phyloP scores from a whole-genome alignment of 2,329 filamentous ascomycete species.

The Aspergillus hortae region DNA sequence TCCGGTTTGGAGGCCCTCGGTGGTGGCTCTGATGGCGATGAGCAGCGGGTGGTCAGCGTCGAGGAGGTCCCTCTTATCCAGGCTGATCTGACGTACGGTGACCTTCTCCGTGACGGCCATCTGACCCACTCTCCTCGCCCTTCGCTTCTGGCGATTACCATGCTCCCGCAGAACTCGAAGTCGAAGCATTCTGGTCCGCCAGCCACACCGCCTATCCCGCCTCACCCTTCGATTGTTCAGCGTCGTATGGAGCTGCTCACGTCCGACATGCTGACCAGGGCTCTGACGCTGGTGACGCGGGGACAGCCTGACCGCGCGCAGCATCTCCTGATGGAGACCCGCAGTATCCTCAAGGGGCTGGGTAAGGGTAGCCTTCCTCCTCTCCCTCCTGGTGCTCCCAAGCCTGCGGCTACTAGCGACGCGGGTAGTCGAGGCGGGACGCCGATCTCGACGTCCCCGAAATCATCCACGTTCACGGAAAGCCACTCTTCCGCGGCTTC shows the following conservation, averaged over 20 bases:
- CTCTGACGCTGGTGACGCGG: constrained; percentile 82
- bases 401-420: constrained; percentile 46
- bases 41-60: constrained; percentile 76
- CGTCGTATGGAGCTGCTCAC: constrained; percentile 96
- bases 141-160: constrained; percentile 89
- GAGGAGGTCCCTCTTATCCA: constrained; percentile 95
- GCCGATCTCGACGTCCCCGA: constrained; percentile 36
- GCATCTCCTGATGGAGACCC: constrained; percentile 86
- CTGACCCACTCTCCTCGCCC: constrained; percentile 82
- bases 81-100: constrained; percentile 88
- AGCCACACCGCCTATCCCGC: constrained; percentile 76
- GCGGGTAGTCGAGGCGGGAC: constrained; percentile 37
- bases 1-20: constrained; percentile 92
- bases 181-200: constrained; percentile 56
- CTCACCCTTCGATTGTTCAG: constrained; percentile 92
- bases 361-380: constrained; percentile 93
- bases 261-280: constrained; percentile 94
- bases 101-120: constrained; percentile 85
- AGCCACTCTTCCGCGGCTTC: constrained; percentile 32
- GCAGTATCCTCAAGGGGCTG: constrained; percentile 91
- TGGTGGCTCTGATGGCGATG: constrained; percentile 80
- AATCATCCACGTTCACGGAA: constrained; percentile 32
- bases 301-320: constrained; percentile 92
- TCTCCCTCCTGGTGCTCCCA: constrained; percentile 56
- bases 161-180: constrained; percentile 68